Percentiles rank a stretch among this genome's conserved stretches.
These are phyloP conservation scores for Cubamyces lactineus DNA, from an alignment of 768 basidiomycete species.

Conservation along the genomic window DNA sequence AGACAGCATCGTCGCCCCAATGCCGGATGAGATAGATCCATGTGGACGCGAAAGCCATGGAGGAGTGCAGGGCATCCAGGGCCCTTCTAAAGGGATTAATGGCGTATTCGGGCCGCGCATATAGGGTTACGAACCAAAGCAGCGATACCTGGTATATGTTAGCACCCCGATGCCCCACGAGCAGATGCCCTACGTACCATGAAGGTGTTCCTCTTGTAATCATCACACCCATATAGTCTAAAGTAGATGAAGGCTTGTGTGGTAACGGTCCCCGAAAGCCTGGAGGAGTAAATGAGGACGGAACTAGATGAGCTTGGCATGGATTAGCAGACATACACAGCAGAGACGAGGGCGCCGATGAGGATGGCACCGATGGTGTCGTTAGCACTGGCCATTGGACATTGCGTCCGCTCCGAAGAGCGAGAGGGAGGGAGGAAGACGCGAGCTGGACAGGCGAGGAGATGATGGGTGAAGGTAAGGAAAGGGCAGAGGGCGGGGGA, in stretches of 20 bases:
- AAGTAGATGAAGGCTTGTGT: constrained; percentile 26
- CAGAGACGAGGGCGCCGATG: constrained; percentile 26
- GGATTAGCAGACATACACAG: constrained; percentile 18
- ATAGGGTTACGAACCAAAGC: constrained; percentile 17
- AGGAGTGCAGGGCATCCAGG: constrained; percentile 32
- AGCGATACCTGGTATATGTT: constrained; percentile 15
- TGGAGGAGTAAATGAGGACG: neutral
- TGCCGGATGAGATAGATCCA: constrained; percentile 34
- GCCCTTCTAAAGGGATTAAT: constrained; percentile 19
- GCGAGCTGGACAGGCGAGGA: constrained; percentile 2
- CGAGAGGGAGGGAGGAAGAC: neutral
- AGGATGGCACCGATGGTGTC: constrained; percentile 28
- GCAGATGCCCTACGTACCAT: constrained; percentile 15
- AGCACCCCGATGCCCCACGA: neutral
- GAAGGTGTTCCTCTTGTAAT: constrained; percentile 16
- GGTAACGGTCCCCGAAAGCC: constrained; percentile 28
- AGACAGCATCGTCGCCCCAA: constrained; percentile 25
- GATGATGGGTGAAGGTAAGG: constrained; percentile 9
- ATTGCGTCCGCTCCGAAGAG: constrained; percentile 20
- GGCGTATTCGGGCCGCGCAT: neutral
- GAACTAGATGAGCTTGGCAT: neutral
- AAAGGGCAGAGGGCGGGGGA: neutral
- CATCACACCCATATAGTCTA: constrained; percentile 22
- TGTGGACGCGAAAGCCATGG: constrained; percentile 29
- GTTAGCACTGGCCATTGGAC: constrained; percentile 20